phyloP scores from a whole-genome alignment of 495 filamentous ascomycete species.

The Penicillium cosmopolitanum region DNA sequence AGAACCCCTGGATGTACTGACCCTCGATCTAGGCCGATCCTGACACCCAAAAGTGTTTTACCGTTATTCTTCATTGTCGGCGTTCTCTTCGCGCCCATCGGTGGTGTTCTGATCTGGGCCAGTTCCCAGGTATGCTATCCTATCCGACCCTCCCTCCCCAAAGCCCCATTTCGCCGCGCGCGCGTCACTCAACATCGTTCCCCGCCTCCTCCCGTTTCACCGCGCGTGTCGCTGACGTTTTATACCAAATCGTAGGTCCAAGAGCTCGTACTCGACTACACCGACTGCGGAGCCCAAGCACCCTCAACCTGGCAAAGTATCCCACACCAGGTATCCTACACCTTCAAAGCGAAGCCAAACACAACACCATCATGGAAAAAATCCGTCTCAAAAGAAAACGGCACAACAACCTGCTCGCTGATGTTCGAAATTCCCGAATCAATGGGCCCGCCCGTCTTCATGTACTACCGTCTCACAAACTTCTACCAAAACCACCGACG shows the following conservation, averaged over 20 bases:
- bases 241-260: slow-evolving; percentile 64
- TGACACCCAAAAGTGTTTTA: slow-evolving; percentile 90
- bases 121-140: slow-evolving; percentile 63
- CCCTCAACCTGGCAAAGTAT: slow-evolving; percentile 46
- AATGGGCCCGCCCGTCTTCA: slow-evolving; percentile 76
- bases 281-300: slow-evolving; percentile 64
- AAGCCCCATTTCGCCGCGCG: too few species aligned
- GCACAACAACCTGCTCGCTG: slow-evolving; percentile 61
- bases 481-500: slow-evolving; percentile 99
- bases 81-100: slow-evolving; percentile 85
- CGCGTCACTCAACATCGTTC: not conserved
- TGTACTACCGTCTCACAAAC: slow-evolving; percentile 95
- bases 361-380: slow-evolving; percentile 31
- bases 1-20: slow-evolving; percentile 9
- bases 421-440: slow-evolving; percentile 77
- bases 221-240: slow-evolving; percentile 11
- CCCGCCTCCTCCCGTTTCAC: not conserved
- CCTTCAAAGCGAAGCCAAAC: slow-evolving; percentile 60
- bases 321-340: slow-evolving; percentile 56
- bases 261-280: slow-evolving; percentile 89
- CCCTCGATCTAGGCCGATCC: slow-evolving; percentile 68
- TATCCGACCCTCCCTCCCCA: not conserved
- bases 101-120: slow-evolving; percentile 81
- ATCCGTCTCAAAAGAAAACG: slow-evolving; percentile 19
- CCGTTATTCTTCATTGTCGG: slow-evolving; percentile 88